Base-by-base conservation (phyloP, 257 asterid species). In the Ilex asprella region DNA sequence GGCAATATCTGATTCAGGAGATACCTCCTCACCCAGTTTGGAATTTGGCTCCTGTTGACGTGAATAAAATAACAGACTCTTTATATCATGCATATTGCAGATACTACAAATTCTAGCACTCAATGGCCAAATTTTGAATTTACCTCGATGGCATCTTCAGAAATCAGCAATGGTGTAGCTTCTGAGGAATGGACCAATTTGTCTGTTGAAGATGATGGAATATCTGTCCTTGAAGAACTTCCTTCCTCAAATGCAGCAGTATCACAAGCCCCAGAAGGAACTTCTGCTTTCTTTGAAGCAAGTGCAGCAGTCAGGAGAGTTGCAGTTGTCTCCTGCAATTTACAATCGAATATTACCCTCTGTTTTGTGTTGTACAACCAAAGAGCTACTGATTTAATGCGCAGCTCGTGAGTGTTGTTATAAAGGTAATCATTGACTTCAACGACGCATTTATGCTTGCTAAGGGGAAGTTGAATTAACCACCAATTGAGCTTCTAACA, bases 281-380 rank as follows among this genome's bases (percentile, higher is more conserved):
- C 39, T 67, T 81, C 81, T 8, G 57, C 1, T 11, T 76, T 74
- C 57, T 76, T 79, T 47, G 95, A 80, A 73, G 89, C 89, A 75
- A 89, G 86, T 61, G 95, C 87, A 67, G 89, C 85, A 67, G 83
- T 65, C 83, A 91, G 76, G 74, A 80, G 79, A 60, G 94, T 80
- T 29, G 94, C 88, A 73, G 97, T 76, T 62, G 95, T 80, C 70
- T 88, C 97, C 99, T 92, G 71, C 47, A 78, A 46, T 46, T 46
- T 46, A 46, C 3, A 46, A 46, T 10, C 52, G 10, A 10, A 46
- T 10, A 46, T 21, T 21, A 46, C 6, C n/a, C 52, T 2, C 3
- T 14, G 15, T 14, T 14, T 6, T 46, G 52, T 6, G 52, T 46
- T 10, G 41, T 8, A 46, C 52, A 10, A 11, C 52, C n/a, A 46